Conservation (phyloP, 345 rosid species). For the Arabidopsis suecica region DNA sequence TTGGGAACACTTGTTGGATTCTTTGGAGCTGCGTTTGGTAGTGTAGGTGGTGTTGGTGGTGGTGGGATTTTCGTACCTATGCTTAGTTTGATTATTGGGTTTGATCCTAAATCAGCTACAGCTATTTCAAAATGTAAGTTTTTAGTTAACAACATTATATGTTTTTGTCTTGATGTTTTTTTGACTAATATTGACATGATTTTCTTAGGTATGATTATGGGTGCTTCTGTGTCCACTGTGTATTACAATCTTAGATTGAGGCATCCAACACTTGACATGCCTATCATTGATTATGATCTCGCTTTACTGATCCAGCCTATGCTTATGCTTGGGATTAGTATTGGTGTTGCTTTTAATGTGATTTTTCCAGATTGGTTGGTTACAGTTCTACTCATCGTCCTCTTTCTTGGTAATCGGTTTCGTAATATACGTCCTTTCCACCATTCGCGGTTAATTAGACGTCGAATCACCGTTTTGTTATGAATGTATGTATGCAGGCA, state of each 20-base stretch:
- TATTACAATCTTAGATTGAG: constrained; percentile 77
- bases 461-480: not conserved
- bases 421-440: not conserved
- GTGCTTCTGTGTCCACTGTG: constrained; percentile 76
- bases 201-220: constrained; percentile 83
- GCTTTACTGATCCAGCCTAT: constrained; percentile 85
- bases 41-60: constrained; percentile 93
- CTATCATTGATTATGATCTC: constrained; percentile 83
- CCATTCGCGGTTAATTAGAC: not conserved
- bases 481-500: constrained; percentile 52
- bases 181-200: not conserved
- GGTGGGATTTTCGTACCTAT: constrained; percentile 89
- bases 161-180: not conserved
- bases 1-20: constrained; percentile 71
- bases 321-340: constrained; percentile 84
- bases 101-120: constrained; percentile 81
- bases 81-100: constrained; percentile 83
- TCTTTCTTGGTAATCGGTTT: constrained; percentile 61
- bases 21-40: constrained; percentile 90
- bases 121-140: constrained; percentile 85
- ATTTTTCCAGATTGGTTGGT: constrained; percentile 88
- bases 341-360: constrained; percentile 79
- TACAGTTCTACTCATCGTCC: constrained; percentile 80
- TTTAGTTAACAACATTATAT: not conserved
- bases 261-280: constrained; percentile 81